Conservation (phyloP, 768 basidiomycete species). For the Cantharellus cinnabarinus region DNA sequence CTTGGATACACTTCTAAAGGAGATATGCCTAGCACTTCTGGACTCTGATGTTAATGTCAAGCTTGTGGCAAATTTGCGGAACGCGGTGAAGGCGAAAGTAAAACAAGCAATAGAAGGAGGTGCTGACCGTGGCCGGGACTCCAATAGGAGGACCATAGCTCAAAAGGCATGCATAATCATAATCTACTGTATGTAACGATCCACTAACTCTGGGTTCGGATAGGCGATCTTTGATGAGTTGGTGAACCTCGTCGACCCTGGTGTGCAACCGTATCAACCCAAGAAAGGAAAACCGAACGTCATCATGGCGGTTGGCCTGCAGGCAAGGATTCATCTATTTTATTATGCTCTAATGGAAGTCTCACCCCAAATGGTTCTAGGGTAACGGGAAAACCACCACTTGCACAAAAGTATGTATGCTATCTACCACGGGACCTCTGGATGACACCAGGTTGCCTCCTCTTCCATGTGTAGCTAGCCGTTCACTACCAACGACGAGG, state of each 20-base stretch:
- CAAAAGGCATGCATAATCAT: slow-evolving; percentile 47
- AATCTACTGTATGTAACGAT: neutral
- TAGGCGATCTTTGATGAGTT: slow-evolving; percentile 95
- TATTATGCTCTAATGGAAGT: neutral
- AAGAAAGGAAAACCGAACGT: slow-evolving; percentile 87
- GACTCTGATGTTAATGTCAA: slow-evolving; percentile 99
- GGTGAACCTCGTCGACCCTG: slow-evolving; percentile 85
- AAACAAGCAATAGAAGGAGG: slow-evolving; percentile 54
- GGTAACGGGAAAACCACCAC: slow-evolving; percentile 98
- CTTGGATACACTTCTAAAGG: slow-evolving; percentile 83
- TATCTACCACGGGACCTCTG: neutral
- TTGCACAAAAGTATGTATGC: slow-evolving; percentile 53
- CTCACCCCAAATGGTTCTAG: slow-evolving; percentile 19
- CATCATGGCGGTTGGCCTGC: slow-evolving; percentile 93
- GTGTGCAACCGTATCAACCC: slow-evolving; percentile 87
- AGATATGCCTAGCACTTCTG: slow-evolving; percentile 80
- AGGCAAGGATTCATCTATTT: slow-evolving; percentile 29
- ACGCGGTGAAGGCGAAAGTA: slow-evolving; percentile 80
- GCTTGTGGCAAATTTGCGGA: slow-evolving; percentile 66
- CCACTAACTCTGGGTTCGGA: neutral
- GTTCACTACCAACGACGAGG: slow-evolving; percentile 95
- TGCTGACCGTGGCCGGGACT: slow-evolving; percentile 54
- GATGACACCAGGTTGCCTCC: neutral
- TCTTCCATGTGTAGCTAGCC: slow-evolving; percentile 33
- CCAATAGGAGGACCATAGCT: slow-evolving; percentile 67